Base-by-base conservation (phyloP, 441 rosid genomes). In the Erysimum pusillum region DNA sequence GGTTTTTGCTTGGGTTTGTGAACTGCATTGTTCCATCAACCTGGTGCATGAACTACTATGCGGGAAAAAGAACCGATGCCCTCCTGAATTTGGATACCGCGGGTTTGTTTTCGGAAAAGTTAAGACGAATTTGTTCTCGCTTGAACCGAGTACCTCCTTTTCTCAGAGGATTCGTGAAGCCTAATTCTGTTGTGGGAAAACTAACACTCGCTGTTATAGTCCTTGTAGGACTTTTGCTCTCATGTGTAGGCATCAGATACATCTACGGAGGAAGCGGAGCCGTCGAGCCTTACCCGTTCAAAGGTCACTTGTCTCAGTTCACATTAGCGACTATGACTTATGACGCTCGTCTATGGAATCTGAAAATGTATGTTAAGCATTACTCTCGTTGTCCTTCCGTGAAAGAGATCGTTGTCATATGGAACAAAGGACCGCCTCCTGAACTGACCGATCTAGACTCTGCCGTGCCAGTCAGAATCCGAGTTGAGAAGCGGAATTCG, bases 261-360 rank as follows among this genome's bases (percentile, higher is more conserved):
- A 80, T 93, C 51, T 93, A 80, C 31, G 98, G 97, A 38, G 98
- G 99, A 75, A 90, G 74, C 61, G 98, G 97, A 39, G 97, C 95
- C 0, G 86, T 85, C 13, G 87, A 86, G 73, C 86, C 97, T 58
- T 90, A 91, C 83, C 75, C 77, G 0, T 79, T 82, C 76, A 87
- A 89, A 62, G 93, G 94, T 71, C 87, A 88, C 41, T 78, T 80
- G 75, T 96, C 99, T 38, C 94, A 93, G 78, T 96, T 96, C 81
- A 96, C 99, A 6, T 62, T 96, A 73, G 74, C 91, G 62, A 89
- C 99, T 2, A 93, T 96, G 99, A 96, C 99, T 3, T 93, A 91
- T 9, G 97, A 91, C 45, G 96, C 99, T 45, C 99, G 99, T 49
- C 90, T 93, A 18, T 96, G 99, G 99, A 96, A 96, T 81, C 81